phyloP scores from a whole-genome alignment of 1,139 yeast genomes.

The Sugiyamaella xylanicola region DNA sequence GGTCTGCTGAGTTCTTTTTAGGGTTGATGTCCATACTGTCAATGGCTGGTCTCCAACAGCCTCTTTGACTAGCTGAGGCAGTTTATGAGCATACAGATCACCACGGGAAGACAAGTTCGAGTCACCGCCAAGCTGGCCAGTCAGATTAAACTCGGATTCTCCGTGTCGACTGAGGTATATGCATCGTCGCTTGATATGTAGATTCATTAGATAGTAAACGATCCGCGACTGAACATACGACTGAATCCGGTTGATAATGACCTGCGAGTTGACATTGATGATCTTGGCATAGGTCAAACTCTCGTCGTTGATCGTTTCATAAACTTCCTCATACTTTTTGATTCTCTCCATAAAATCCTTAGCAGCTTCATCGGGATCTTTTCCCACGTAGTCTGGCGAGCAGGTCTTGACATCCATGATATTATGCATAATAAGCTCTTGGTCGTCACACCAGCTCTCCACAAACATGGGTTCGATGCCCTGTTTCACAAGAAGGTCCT shows the following conservation, averaged over 20 bases:
- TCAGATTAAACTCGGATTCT: conserved; percentile 86
- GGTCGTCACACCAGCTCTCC: conserved; percentile 89
- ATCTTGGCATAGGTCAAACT: conserved; percentile 81
- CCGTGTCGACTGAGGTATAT: conserved; percentile 97
- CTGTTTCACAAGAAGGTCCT: conserved; percentile 63
- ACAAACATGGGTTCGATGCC: conserved; percentile 86
- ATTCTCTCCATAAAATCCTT: conserved; percentile 74
- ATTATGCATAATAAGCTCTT: conserved; percentile 73
- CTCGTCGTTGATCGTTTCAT: conserved; percentile 66
- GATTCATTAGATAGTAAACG: conserved; percentile 92
- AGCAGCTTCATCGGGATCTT: conserved; percentile 71
- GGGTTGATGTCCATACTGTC: conserved; percentile 96
- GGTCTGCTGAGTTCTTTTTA: conserved; percentile 90
- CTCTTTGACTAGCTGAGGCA: conserved; percentile 74
- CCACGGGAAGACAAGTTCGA: conserved; percentile 87
- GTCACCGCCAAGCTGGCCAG: conserved; percentile 96
- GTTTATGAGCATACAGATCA: conserved; percentile 75
- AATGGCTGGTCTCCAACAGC: conserved; percentile 77
- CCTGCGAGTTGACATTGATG: conserved; percentile 84
- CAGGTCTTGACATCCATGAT: conserved; percentile 83
- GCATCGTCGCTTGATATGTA: conserved; percentile 87
- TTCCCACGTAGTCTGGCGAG: conserved; percentile 81
- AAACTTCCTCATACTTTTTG: conserved; percentile 66
- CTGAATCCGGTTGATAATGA: conserved; percentile 82
- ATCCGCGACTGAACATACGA: conserved; percentile 89